Base-by-base conservation (phyloP, 495 filamentous ascomycete genomes). In the Penicillium fimorum region DNA sequence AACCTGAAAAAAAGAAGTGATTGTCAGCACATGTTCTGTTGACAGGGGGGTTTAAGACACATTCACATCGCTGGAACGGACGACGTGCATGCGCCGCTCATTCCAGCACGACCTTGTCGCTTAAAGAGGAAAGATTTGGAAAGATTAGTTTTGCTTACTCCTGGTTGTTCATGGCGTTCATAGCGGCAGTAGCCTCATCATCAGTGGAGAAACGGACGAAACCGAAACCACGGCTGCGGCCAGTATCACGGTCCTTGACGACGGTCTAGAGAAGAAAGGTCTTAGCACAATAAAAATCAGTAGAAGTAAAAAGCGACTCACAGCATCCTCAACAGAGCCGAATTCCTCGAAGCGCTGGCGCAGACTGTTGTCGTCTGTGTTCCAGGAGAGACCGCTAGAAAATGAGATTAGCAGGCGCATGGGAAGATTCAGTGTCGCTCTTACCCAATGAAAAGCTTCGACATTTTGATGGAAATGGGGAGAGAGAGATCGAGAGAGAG, bases 171-270 rank as follows among this genome's bases (percentile, higher is more conserved):
- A 97, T 96, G 37, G 70, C 76, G 4, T 72, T 63, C 68, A 94
- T 96, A 35, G 94, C 94, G 41, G 77, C 74, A 56, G 93, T 84
- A 38, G 95, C 94, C 61, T 96, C 90, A 20, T 81, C 69, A 15
- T 96, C 91, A 52, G 79, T 83, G 35, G 80, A 69, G 74, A 89
- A 99, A 60, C 91, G 87, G 45, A 99, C 92, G 71, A 99, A 99
- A 27, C 94, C 94, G 70, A 97, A 99, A 44, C 94, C 94, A 70
- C 94, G 91, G 79, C 91, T 96, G 70, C 95, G 91, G 56, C 88
- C 85, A 57, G 94, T 97, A 66, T 97, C 92, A 62, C 91, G 92
- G 71, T 99, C 94, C 79, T 96, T 97, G 65, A 97, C 91, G 55
- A 99, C 93, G 58, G 96, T 87, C 94, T 98, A 58, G 18, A 15